Conservation (phyloP, 2,329 filamentous ascomycete genomes). For the Talaromyces sp. region DNA sequence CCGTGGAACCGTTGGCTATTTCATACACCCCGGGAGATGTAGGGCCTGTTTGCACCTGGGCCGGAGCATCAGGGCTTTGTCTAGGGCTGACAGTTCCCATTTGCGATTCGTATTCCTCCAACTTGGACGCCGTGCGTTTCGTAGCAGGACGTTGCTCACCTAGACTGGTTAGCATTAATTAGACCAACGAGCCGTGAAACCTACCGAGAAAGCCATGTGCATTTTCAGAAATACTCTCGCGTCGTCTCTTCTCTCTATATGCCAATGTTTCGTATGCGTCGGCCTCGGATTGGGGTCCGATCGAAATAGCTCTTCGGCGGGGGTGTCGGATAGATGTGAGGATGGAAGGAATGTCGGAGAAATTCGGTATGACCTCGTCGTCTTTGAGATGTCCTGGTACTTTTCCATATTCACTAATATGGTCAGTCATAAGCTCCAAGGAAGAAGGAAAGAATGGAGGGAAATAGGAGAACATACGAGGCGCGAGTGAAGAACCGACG, state of each 20-base stretch:
- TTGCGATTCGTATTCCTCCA: conserved; percentile 68
- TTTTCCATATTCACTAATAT: conserved; percentile 68
- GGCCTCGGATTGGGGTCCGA: conserved; percentile 92
- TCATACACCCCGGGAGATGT: conserved; percentile 27
- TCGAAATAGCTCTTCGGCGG: conserved; percentile 74
- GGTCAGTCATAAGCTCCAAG: conserved; percentile 6
- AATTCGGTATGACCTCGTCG: conserved; percentile 85
- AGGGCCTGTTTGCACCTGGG: conserved; percentile 27
- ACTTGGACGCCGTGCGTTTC: conserved; percentile 47
- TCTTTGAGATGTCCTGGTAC: conserved; percentile 72
- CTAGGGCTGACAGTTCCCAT: conserved; percentile 65
- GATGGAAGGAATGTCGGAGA: conserved; percentile 82
- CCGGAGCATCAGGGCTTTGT: conserved; percentile 28
- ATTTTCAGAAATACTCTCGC: conserved; percentile 57
- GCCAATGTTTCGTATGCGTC: conserved; percentile 95
- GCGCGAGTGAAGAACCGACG: conserved; percentile 88
- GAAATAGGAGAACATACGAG: conserved; percentile 52
- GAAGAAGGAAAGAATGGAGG: not conserved
- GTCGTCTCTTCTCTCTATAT: conserved; percentile 71
- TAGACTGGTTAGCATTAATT: not conserved
- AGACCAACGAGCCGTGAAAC: conserved; percentile 18
- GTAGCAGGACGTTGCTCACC: conserved; percentile 23
- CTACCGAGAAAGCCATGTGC: conserved; percentile 14
- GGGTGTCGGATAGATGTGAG: conserved; percentile 80
- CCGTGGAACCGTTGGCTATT: conserved; percentile 39